These are phyloP conservation scores for Schrenkiella parvula DNA, from an alignment of 345 rosid species.

Conservation along the genomic window DNA sequence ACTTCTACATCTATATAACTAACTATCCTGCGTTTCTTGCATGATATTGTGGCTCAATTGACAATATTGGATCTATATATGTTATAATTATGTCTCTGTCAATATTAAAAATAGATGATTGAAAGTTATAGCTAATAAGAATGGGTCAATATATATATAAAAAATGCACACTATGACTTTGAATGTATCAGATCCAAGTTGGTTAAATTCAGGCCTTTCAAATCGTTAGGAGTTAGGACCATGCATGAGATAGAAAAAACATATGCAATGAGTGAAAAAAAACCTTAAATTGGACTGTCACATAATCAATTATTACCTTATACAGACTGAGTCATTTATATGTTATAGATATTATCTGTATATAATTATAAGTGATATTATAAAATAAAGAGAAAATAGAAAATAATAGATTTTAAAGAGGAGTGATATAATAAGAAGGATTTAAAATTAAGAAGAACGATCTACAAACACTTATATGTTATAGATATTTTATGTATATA, in stretches of 20 bases:
- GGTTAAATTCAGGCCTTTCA: conserved; percentile 2
- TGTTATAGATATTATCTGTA: no score
- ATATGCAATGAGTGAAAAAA: background rate
- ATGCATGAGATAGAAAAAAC: conserved; percentile 3
- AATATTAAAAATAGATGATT: conserved; percentile 6
- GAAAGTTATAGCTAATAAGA: background rate
- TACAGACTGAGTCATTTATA: no score
- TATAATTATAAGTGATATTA: no score
- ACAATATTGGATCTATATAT: background rate
- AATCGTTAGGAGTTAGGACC: background rate
- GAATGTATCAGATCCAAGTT: background rate
- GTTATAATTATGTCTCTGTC: conserved; percentile 9
- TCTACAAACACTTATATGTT: no score
- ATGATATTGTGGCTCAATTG: background rate
- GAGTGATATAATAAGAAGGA: no score
- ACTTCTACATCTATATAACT: background rate
- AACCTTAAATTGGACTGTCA: background rate
- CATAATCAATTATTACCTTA: background rate
- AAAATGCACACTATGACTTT: conserved; percentile 17
- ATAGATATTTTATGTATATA: no score
- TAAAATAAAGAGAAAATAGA: no score
- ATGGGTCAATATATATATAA: conserved; percentile 10
- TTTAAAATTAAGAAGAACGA: no score
- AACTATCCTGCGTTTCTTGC: background rate
- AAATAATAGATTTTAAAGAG: no score